Base-by-base conservation (phyloP, 1,284 basidiomycete genomes). In the Rhizoctonia solani region DNA sequence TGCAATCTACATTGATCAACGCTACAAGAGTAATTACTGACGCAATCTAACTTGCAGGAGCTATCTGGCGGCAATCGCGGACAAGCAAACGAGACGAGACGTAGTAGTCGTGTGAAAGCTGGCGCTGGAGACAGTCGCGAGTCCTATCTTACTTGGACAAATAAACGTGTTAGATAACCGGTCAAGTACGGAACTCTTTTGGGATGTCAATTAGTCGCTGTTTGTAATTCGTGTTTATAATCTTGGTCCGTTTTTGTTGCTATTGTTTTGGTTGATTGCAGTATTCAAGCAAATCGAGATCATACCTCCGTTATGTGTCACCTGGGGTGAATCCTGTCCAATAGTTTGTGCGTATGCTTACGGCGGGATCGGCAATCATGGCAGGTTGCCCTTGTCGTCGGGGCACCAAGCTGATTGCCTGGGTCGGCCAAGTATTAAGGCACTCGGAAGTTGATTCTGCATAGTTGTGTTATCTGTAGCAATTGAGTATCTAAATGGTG, bases 131-230 rank as follows among this genome's bases (percentile, higher is more conserved):
- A 90, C 42, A 39, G 69, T 66, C 83, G 88, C 72, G 89, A 91
- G 74, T 86, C 90, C 23, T 92, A 92, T 74, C 90, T 92, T 89
- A 78, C 82, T 75, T 92, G 90, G 90, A 85, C 85, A 70, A 92
- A 92, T 75, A 63, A 52, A 47, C 58, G 58, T 23, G 37, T 47
- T 50, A 63, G 34, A 34, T 63, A 42, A 47, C 58, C 58, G 58
- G 58, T 9, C 32, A 11, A 4, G 21, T 41, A 19, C n/a, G 58
- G 23, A 21, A 29, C 46, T 41, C 19, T 19, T 63, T 50, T 46
- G 19, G 34, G 25, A 13, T 44, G 41, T 44, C 41, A 21, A 44
- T 16, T 44, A 44, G 47, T 47, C 30, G 21, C 37, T 42, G 32
- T 63, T 34, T 42, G 47, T 52, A 52, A 63, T 63, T 63, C 58